These are phyloP conservation scores for Boletus barrowsii DNA, from an alignment of 768 basidiomycete species.

Conservation along the genomic window DNA sequence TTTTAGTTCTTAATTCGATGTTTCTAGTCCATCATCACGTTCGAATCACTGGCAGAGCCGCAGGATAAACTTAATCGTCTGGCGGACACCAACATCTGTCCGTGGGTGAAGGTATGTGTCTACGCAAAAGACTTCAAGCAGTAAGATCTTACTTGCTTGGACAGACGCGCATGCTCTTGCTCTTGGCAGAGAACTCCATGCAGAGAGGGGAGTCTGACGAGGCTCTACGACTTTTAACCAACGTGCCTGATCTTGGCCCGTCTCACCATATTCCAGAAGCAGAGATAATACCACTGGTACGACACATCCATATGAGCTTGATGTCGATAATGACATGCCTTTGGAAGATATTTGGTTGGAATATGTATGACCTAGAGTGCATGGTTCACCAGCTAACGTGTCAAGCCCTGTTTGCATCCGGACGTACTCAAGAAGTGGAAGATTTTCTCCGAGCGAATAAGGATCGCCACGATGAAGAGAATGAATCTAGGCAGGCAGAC, in stretches of 20 bases:
- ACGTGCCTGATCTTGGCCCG: not conserved
- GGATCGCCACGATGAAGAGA: constrained; percentile 6
- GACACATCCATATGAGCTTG: not conserved
- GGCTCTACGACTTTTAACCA: not conserved
- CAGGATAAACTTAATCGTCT: not conserved
- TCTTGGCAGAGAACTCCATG: not conserved
- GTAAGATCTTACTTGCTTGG: not conserved
- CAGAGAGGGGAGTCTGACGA: not conserved
- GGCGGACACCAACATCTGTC: not conserved
- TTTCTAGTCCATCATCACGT: constrained; percentile 3
- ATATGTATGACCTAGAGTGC: not conserved
- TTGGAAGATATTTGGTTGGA: constrained; percentile 14
- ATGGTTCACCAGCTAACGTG: constrained; percentile 7
- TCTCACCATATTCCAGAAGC: constrained; percentile 2
- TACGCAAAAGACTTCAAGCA: not conserved
- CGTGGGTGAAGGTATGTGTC: not conserved
- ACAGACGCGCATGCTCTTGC: not conserved
- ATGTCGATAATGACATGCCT: not conserved
- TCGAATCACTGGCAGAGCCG: not conserved
- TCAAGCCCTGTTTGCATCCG: constrained; percentile 3
- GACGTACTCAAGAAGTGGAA: not conserved
- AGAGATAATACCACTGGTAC: constrained; percentile 1
- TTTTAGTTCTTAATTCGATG: not conserved
- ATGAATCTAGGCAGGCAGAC: not conserved
- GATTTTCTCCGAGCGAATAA: not conserved